Evolutionary conservation across 306 rosid species (phyloP), one percentile per base, ranked within the genome.

Genomic region (Medicago lupulina): DNA sequence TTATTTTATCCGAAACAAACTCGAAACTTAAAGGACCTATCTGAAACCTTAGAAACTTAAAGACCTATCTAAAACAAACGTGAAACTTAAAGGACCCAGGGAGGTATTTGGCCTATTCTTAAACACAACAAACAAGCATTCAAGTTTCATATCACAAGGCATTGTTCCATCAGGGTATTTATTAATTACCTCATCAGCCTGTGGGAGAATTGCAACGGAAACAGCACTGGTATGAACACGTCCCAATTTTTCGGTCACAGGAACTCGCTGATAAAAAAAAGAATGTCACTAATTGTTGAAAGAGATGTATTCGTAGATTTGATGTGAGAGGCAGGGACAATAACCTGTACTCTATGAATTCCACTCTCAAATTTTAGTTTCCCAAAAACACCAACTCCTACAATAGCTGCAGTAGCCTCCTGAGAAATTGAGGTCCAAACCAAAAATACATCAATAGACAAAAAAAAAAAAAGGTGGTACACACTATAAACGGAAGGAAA

Each of bases 311-410:
- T 49, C 67, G 73, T 40, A 74, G 67, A 49, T 23, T 47, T 60
- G 16, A 61, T 36, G 39, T 61, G 72, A 79, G 31, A 76, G 77
- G 84, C 36, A 43, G 55, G 14, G 50, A 70, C 66, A 64, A 80
- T 55, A 71, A 94, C 98, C 98, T 94, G 98, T 8, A 91, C 98
- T 79, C 98, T 86, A 85, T 93, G 98, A 64, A 93, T 82, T 74
- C 98, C 98, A 78, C 96, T 93, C 86, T 93, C 97, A 89, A 91
- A 93, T 86, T 93, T 93, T 36, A 93, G 96, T 70, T 88, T 93
- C 66, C 98, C 96, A 57, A 87, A 93, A 73, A 86, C 97, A 75
- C 86, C 86, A 25, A 28, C 83, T 71, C 98, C 96, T 68, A 89
- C 88, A 77, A 93, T 91, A 59, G 98, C 88, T 19, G 93, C 97